Conservation (phyloP, 2,329 filamentous ascomycete species). For the Ceratocystis alfenasii region DNA sequence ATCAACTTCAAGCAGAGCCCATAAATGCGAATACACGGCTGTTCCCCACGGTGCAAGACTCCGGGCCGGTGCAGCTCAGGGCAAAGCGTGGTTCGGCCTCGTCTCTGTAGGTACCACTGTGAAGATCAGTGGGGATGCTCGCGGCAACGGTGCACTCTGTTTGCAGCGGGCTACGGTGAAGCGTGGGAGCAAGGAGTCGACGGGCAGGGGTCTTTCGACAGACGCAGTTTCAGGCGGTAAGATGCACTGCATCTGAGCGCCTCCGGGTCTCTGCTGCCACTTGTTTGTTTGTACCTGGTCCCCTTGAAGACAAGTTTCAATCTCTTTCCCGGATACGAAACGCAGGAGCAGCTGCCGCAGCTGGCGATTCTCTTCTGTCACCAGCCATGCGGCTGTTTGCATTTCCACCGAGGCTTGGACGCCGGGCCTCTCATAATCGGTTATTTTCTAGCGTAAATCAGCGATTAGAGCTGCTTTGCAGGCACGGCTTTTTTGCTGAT, state of each 20-base stretch:
- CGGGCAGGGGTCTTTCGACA: not conserved
- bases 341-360: constrained; percentile 3
- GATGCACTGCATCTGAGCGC: not conserved
- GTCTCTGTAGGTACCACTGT: not conserved
- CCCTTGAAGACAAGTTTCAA: not conserved
- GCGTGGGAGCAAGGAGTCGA: not conserved
- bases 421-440: constrained; percentile 9
- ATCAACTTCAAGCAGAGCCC: constrained; percentile 8
- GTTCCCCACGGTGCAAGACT: constrained; percentile 14
- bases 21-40: constrained; percentile 17
- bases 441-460: constrained; percentile 6
- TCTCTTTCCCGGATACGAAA: constrained; percentile 1
- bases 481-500: constrained; percentile 17
- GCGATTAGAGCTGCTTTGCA: constrained; percentile 17
- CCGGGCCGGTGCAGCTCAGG: constrained; percentile 14
- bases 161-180: not conserved
- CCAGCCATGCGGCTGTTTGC: constrained; percentile 7
- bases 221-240: not conserved
- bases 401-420: constrained; percentile 14
- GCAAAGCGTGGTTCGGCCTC: not conserved
- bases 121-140: constrained; percentile 12
- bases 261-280: not conserved
- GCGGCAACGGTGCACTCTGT: constrained; percentile 17
- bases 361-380: constrained; percentile 2
- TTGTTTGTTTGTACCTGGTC: not conserved